Base-by-base conservation (phyloP, 495 filamentous ascomycete species). In the Aspergillus homomorphus region DNA sequence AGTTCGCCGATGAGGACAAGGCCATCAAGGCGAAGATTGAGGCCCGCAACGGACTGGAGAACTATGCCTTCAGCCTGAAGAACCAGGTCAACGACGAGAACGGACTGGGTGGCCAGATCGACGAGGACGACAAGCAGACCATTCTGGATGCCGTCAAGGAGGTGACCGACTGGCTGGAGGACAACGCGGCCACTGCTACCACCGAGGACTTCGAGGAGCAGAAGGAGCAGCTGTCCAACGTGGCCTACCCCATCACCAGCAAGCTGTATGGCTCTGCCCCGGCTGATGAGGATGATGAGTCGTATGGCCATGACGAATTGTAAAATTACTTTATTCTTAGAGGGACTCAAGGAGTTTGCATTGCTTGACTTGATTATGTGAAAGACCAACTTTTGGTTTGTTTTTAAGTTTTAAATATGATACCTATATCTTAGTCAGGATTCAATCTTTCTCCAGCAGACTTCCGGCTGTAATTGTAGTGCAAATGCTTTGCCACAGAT, bases 1-100 rank as follows among this genome's bases (percentile, higher is more conserved):
- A 98, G 78, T 98, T 90, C 71, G 93, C 93, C 73, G 95, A 95
- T 75, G 94, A 99, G 80, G 94, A 99, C 83, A 96, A 96, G 84
- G 93, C 92, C 54, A 94, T 92, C 68, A 87, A 91, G 70, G 87
- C 87, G 77, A 91, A 91, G 76, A 96, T 98, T 67, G 87, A 91
- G 79, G 91, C 94, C 68, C 87, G 95, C 73, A 98, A 98, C 78
- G 87, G 87, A 60, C 89, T 98, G 60, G 91, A 96, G 84, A 94
- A 94, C 83, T 96, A 96, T 70, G 90, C 89, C 58, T 96, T 96
- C 87, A 89, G 82, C 82, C 80, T 99, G 67, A 98, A 98, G 87
- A 97, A 97, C 87, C 94, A 98, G 82, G 90, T 90, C 77, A 92
- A 92, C 73, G 94, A 99, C 63, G 91, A 97, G 73, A 92, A 96